Evolutionary conservation across 2,329 filamentous ascomycete genomes (phyloP).

Genomic region (Pseudogymnoascus verrucosus): DNA sequence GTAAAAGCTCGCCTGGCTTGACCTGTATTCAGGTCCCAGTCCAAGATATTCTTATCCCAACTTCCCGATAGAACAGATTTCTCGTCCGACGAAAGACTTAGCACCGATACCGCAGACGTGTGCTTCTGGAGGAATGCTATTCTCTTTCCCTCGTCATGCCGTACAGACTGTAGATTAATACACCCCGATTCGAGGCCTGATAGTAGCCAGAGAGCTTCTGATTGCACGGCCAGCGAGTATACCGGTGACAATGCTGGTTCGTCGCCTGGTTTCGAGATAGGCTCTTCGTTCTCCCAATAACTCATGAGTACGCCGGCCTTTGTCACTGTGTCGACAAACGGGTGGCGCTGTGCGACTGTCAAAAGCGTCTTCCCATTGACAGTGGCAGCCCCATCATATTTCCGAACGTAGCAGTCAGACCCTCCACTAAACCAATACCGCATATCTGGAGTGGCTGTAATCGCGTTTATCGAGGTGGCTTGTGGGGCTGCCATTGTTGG

Average conservation of each 20-base stretch:
- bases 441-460: conserved; percentile 87
- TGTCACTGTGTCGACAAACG: conserved; percentile 93
- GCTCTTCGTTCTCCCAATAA: conserved; percentile 98
- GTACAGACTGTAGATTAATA: conserved; percentile 87
- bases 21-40: conserved; percentile 92
- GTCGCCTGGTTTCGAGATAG: conserved; percentile 35
- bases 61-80: conserved; percentile 81
- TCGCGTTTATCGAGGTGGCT: conserved; percentile 88
- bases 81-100: conserved; percentile 77
- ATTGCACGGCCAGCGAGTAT: conserved; percentile 87
- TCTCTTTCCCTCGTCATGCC: conserved; percentile 88
- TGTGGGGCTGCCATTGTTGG: conserved; percentile 96
- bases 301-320: conserved; percentile 92
- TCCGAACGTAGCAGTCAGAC: conserved; percentile 89
- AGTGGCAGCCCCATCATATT: conserved; percentile 91
- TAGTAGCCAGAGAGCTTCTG: conserved; percentile 82
- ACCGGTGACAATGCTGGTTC: conserved; percentile 74
- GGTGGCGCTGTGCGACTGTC: conserved; percentile 91
- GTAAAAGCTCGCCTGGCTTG: conserved; percentile 67
- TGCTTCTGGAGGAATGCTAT: conserved; percentile 77
- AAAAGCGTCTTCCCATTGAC: conserved; percentile 90
- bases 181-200: conserved; percentile 84
- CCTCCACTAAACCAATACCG: conserved; percentile 93
- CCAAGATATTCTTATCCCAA: conserved; percentile 90
- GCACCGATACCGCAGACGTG: conserved; percentile 82